phyloP scores from a whole-genome alignment of 1,284 basidiomycete genomes.

The Sporisorium reilianum region DNA sequence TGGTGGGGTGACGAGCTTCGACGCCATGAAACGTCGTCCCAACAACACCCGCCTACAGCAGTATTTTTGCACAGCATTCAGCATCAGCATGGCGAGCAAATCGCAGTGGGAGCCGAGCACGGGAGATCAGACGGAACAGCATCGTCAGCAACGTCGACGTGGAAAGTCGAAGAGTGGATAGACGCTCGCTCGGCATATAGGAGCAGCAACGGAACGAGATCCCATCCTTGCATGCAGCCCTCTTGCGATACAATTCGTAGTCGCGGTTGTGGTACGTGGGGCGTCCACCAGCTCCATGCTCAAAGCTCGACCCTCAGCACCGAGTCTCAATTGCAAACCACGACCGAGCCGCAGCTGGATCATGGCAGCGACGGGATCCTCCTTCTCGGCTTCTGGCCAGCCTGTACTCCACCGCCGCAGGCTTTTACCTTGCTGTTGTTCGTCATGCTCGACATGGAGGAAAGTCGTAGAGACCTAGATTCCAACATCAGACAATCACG shows the following conservation, averaged over 20 bases:
- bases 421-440: background rate
- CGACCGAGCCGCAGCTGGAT: background rate
- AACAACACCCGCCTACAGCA: background rate
- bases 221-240: background rate
- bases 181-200: background rate
- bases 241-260: background rate
- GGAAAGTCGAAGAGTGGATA: background rate
- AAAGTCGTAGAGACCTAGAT: background rate
- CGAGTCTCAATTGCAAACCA: background rate
- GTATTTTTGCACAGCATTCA: background rate
- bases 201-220: background rate
- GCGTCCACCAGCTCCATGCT: background rate
- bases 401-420: too few species aligned
- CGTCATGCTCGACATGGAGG: background rate
- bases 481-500: background rate
- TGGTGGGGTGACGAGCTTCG: background rate
- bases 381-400: too few species aligned
- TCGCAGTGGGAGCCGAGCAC: background rate
- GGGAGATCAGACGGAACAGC: background rate
- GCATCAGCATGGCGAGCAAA: slow-evolving; percentile 1
- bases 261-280: too few species aligned
- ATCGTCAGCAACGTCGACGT: background rate
- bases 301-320: background rate
- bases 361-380: too few species aligned
- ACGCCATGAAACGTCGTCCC: background rate